Evolutionary conservation across 129 eudicot species (phyloP).

Genomic region (Gnaphalium uliginosum): DNA sequence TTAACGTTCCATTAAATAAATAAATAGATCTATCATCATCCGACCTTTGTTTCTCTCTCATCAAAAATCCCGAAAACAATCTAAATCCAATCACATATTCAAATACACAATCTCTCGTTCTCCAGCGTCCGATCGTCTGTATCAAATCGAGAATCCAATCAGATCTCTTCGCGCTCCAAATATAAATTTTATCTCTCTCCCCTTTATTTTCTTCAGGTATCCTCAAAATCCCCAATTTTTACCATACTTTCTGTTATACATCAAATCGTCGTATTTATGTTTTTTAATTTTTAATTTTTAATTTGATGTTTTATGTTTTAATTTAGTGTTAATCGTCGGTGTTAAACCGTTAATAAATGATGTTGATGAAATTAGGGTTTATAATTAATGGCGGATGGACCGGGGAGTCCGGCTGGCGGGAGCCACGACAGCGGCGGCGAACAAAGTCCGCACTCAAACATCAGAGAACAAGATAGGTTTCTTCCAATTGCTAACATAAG

Average conservation of each 20-base stretch:
- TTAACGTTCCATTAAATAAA: constrained; percentile 6
- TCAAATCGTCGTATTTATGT: neutral
- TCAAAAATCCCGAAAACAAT: constrained; percentile 1
- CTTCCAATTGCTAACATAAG: constrained; percentile 67
- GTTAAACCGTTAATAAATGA: neutral
- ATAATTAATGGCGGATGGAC: constrained; percentile 47
- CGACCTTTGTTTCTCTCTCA: neutral
- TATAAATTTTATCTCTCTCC: constrained; percentile 26
- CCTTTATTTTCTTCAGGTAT: constrained; percentile 29
- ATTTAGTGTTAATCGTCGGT: neutral
- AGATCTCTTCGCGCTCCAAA: constrained; percentile 40
- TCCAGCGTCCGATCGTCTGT: constrained; percentile 63
- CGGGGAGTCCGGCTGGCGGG: constrained; percentile 58
- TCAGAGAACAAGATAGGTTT: constrained; percentile 61
- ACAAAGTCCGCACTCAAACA: constrained; percentile 56
- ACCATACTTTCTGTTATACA: neutral
- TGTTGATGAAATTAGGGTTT: constrained; percentile 37
- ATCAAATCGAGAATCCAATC: constrained; percentile 23
- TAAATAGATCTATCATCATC: constrained; percentile 13
- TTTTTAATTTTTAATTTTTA: neutral
- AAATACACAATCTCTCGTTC: constrained; percentile 32
- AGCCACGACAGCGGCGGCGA: constrained; percentile 70
- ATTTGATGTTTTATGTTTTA: neutral
- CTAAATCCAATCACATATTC: constrained; percentile 18
- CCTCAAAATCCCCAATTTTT: constrained; percentile 23